Percentiles rank a stretch among this genome's conserved stretches.
Evolutionary conservation across 179 eudicot genomes (phyloP).

Genomic region (Heliamphora pulchella): DNA sequence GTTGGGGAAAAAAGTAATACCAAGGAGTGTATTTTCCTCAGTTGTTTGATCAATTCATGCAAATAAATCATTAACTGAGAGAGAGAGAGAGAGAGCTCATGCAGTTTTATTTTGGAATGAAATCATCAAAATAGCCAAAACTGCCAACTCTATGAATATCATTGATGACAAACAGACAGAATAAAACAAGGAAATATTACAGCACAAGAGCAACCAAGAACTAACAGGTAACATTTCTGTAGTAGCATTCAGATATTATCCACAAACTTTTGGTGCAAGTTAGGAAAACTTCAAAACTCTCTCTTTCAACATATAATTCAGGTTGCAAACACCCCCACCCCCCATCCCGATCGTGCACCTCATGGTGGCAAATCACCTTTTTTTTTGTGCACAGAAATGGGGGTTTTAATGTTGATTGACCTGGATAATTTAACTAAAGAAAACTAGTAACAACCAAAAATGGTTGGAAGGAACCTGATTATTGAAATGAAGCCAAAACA

Average conservation of each 20-base stretch:
- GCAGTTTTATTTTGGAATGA: background rate
- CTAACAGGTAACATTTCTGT: too few species aligned
- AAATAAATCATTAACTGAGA: background rate
- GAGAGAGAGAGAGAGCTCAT: background rate
- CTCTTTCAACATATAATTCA: too few species aligned
- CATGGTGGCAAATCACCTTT: too few species aligned
- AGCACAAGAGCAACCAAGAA: background rate
- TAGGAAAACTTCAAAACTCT: too few species aligned
- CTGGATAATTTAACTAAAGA: conserved; percentile 1
- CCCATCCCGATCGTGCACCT: too few species aligned
- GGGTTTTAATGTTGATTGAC: background rate
- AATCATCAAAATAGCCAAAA: background rate
- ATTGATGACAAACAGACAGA: background rate
- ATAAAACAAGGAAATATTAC: background rate
- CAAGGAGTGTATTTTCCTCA: background rate
- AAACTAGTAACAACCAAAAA: conserved; percentile 8
- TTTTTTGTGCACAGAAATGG: too few species aligned
- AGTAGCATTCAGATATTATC: too few species aligned
- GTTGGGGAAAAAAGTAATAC: background rate
- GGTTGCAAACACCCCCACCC: too few species aligned
- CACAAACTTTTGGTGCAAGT: too few species aligned
- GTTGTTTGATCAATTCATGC: background rate
- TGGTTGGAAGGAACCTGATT: background rate
- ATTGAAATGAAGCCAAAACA: conserved; percentile 6
- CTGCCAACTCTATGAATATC: background rate